phyloP scores from a whole-genome alignment of 2,329 filamentous ascomycete species.

The Didymosphaeria variabile region DNA sequence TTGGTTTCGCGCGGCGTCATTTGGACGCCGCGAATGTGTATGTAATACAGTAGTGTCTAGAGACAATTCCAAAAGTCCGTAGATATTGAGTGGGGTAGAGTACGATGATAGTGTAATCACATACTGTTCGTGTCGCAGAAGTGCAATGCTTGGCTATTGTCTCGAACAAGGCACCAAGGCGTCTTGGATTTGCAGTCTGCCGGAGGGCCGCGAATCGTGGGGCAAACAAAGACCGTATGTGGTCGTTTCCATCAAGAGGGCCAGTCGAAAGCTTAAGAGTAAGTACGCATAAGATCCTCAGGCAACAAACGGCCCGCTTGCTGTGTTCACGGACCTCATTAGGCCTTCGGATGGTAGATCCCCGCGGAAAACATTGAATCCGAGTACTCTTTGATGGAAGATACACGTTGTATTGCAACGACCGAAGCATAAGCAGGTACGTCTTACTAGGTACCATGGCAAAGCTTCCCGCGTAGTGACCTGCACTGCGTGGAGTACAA shows the following conservation, averaged over 20 bases:
- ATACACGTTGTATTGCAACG: constrained; percentile 6
- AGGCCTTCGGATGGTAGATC: constrained; percentile 17
- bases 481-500: background rate
- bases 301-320: constrained; percentile 19
- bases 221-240: constrained; percentile 21
- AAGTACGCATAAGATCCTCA: constrained; percentile 19
- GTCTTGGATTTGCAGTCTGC: constrained; percentile 25
- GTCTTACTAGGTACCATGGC: background rate
- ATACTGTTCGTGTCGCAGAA: constrained; percentile 6
- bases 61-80: background rate
- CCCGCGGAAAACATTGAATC: constrained; percentile 18
- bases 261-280: constrained; percentile 15
- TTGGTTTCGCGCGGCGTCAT: background rate
- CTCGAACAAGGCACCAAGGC: constrained; percentile 17
- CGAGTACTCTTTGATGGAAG: constrained; percentile 8
- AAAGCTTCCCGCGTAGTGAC: background rate
- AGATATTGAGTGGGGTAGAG: background rate
- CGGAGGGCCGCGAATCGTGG: constrained; percentile 18
- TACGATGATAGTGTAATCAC: constrained; percentile 10
- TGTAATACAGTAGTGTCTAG: background rate
- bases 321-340: background rate
- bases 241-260: constrained; percentile 2
- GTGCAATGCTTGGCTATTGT: constrained; percentile 15
- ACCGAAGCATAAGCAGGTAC: background rate
- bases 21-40: background rate